Evolutionary conservation across 768 basidiomycete genomes (phyloP), one percentile per base, ranked within the genome.

Genomic region (Leccinum fibrillosum): DNA sequence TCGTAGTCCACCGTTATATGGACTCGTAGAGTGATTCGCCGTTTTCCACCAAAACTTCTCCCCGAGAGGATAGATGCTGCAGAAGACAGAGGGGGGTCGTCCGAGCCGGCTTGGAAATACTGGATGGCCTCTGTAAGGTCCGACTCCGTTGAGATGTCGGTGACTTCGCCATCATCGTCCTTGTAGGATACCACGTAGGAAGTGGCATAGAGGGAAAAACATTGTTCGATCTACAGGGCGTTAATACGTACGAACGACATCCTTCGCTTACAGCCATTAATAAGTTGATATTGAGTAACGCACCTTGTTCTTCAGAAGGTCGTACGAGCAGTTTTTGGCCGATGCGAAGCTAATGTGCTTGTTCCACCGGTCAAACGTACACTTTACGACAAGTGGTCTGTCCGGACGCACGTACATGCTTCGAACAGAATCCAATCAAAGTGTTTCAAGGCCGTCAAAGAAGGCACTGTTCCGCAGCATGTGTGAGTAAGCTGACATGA

Each of bases 71-170:
- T 85, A 48, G 92, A 94, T 0, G 87, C 82, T 4, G 85, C 83
- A 23, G 89, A 90, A 10, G 88, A 86, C 32, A 80, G 61, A 30
- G 88, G 85, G 13, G 80, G 80, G 63, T 92, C 90, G 61, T 93
- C 94, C 11, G 70, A 74, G 15, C 89, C 88, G 1, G 84, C 86
- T 56, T 86, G 82, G 70, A 94, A 95, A 72, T 93, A 98, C 34
- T 83, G 79, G 57, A 98, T 89, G 1, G 94, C 94, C 63, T 96
- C 94, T 1, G 86, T 82, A 21, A 97, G 79, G 66, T 95, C 90
- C 5, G 74, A 69, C 56, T 96, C 92, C 19, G 80, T 83, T 0
- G 77, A 73, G 62, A 94, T 90, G 60, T 78, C 80, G 23, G 80
- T 84, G 56, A 83, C 80, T 69, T 94, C 92, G 57, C 88, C 89